Evolutionary conservation across 305 asterid genomes (phyloP).

Genomic region (Plantago lanceolata): DNA sequence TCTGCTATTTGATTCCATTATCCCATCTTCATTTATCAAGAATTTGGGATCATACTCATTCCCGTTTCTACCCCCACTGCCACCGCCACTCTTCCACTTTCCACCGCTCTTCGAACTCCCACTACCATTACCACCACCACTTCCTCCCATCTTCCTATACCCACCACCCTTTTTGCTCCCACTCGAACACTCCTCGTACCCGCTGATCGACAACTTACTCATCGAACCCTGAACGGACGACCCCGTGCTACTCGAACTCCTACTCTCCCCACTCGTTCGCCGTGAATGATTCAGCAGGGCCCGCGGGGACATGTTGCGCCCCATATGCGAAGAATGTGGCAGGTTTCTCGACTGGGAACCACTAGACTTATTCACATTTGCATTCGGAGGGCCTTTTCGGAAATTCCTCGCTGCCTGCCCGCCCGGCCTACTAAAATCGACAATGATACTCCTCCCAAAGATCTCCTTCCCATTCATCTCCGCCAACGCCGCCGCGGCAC

Average conservation of each 20-base stretch:
- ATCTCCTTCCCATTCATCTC: conserved; percentile 56
- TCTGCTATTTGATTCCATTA: conserved; percentile 50
- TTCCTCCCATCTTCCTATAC: conserved; percentile 27
- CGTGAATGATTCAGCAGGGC: neutral
- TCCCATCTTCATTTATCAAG: conserved; percentile 61
- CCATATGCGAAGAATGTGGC: no score
- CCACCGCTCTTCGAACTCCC: conserved; percentile 19
- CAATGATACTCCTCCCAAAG: conserved; percentile 37
- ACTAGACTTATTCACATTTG: neutral
- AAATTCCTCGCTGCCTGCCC: conserved; percentile 42
- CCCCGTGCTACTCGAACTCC: conserved; percentile 39
- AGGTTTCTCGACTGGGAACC: no score
- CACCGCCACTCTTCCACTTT: conserved; percentile 28
- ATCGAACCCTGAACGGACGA: conserved; percentile 43
- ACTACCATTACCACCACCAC: no score
- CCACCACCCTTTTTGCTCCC: conserved; percentile 11
- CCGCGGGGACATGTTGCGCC: neutral
- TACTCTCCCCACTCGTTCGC: conserved; percentile 27
- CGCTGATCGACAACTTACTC: conserved; percentile 29
- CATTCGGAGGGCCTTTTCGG: conserved; percentile 4
- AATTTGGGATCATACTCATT: conserved; percentile 72
- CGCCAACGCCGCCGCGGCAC: conserved; percentile 61
- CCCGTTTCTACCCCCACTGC: conserved; percentile 30
- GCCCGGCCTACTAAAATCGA: conserved; percentile 80
- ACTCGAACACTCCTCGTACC: conserved; percentile 28